These are phyloP conservation scores for Patellifolia procumbens DNA, from an alignment of 179 eudicot genomes.

Conservation along the genomic window DNA sequence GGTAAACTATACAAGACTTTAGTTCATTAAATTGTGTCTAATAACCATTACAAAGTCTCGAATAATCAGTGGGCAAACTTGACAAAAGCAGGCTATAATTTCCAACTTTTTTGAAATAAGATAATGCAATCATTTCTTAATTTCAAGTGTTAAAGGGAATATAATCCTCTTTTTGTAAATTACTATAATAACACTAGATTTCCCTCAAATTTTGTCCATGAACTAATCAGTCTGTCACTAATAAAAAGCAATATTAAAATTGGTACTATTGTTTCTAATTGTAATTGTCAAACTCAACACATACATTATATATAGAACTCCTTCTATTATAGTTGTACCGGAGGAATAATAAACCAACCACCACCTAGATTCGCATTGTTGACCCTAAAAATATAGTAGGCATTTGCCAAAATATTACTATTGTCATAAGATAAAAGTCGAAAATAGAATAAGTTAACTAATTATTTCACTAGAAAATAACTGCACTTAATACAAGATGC, in stretches of 20 bases:
- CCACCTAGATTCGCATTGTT: no score
- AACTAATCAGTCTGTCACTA: slow-evolving; percentile 9
- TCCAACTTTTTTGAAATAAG: no score
- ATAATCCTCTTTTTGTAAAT: background rate
- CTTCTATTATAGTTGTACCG: background rate
- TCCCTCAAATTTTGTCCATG: background rate
- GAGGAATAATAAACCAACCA: background rate
- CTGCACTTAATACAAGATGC: no score
- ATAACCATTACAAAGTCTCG: no score
- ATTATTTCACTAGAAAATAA: no score
- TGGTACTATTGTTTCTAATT: slow-evolving; percentile 10
- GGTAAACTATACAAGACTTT: no score
- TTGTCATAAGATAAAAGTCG: no score
- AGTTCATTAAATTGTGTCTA: no score
- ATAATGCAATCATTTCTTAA: background rate
- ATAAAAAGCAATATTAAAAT: background rate
- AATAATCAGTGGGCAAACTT: background rate
- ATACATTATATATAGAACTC: background rate
- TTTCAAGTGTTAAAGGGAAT: background rate
- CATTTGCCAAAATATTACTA: no score
- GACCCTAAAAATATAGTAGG: no score
- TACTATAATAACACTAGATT: background rate
- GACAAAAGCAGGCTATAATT: background rate
- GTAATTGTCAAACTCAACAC: slow-evolving; percentile 9
- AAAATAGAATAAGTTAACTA: no score